Evolutionary conservation across 805 yeast genomes (phyloP), one percentile per base, ranked within the genome.

Genomic region (Clavispora santaluciae): DNA sequence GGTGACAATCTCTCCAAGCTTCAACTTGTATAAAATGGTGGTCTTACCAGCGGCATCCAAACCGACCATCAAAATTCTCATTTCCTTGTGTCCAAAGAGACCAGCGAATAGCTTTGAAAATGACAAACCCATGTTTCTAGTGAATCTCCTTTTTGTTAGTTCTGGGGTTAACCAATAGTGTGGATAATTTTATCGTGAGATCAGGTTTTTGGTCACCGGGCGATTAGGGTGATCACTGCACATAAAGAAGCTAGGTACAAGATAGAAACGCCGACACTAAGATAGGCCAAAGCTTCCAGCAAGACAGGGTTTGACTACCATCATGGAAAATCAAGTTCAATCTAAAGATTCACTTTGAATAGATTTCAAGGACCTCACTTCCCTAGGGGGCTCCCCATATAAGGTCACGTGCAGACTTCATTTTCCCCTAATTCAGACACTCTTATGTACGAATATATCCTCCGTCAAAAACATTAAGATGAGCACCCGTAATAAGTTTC

Each of bases 1-100:
- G 18, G 41, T 39, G 34, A 39, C 41, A n/a, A 39, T 33, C 15
- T 39, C 41, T 15, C 41, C 41, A 17, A 39, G 41, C 34, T 39
- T 39, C 34, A 39, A 33, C 41, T 39, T 39, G 38, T 39, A 39
- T 34, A 39, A 33, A 33, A 39, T 39, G 37, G 41, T 39, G 34
- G 41, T 39, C 18, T 39, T 39, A 33, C 41, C 41, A 18, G 41
- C 41, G n/a, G 41, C 41, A 21, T 39, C 41, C 17, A 39, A 26
- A 6, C 41, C 41, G n/a, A 39, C 41, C 41, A 39, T 39, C 37
- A 39, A 33, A 13, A 39, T 39, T 15, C 41, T 22, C 41, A 39
- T 39, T 21, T 39, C 41, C 38, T 33, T 33, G 38, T 39, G 36
- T 20, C 41, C 41, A 15, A 39, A 39, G 29, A 39, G 41, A 22